Evolutionary conservation across 176 grass and related monocot species (phyloP), one percentile per base, ranked within the genome.

Genomic region (Eragrostis curvula): DNA sequence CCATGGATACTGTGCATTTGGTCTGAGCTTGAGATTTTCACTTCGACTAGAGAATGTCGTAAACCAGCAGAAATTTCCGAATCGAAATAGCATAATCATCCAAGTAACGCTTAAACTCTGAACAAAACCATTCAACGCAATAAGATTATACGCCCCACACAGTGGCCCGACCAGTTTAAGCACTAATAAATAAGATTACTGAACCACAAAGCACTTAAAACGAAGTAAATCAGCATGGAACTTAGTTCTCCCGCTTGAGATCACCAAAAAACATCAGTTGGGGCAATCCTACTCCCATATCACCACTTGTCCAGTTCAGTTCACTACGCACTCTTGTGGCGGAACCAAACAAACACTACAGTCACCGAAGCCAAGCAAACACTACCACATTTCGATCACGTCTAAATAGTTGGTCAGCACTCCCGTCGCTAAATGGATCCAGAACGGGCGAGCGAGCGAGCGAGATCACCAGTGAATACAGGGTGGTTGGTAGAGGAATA

Each of bases 181-280:
- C 28, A 66, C 15, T 79, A 51, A 24, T 42, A 29, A 61, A 66
- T 79, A 60, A 88, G 28, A 18, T 48, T 24, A 21, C 3, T 40
- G 28, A 85, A 40, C 2, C 23, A 68, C 12, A 44, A 71, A 17
- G 42, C 8, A 71, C 48, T 78, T 36, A 71, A 14, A 70, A 77
- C 25, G 20, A 66, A 60, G n/a, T 82, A 71, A 72, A 67, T 29
- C 42, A 21, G 25, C 61, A 49, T 49, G 49, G 67, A 87, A 57
- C 39, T 40, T 57, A 48, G 60, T 56, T 68, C 47, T 67, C 18
- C 69, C 24, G 66, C 6, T 74, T 58, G 29, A 66, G 71, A 73
- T 81, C 69, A 48, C 77, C 77, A 39, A 55, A 74, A 81, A 74
- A 55, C 74, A 86, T 13, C 75, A 12, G 20, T 57, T 52, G 20